Evolutionary conservation across 768 basidiomycete genomes (phyloP), one percentile per base, ranked within the genome.

Genomic region (Phaeolepiota aurea): DNA sequence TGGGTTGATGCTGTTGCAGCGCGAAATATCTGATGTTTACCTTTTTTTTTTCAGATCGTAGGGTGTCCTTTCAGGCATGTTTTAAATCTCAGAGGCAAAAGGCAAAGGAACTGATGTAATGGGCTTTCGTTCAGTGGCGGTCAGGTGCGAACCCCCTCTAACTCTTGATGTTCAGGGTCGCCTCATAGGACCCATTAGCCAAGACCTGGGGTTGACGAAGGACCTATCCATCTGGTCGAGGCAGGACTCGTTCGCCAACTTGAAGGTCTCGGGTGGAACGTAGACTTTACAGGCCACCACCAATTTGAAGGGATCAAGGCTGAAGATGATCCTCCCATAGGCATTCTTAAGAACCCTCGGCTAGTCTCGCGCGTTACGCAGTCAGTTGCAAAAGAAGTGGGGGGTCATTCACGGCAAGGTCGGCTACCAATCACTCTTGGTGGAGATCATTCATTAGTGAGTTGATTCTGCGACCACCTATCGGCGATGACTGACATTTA

Each of bases 51-150:
- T 21, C 46, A 92, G 84, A 87, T 98, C 52, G 82, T 98, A 20
- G 91, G 89, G 19, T 96, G 92, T 65, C 93, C 93, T 12, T 96
- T 96, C 74, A 90, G 87, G 91, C 89, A 53, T 57, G 77, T 66
- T 48, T 34, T 43, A 40, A n/a, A n/a, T 44, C 13, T 20, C 30
- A 38, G 34, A 25, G 41, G 19, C 15, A 7, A 4, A 38, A 37
- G 23, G 25, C n/a, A 47, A 38, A 37, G 38, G 39, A 34, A 37
- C 37, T 43, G 14, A 19, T 21, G 9, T 35, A 14, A 49, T 12
- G 40, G 36, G 22, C 42, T 37, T n/a, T n/a, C 41, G 37, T 32
- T 39, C 40, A 83, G 82, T 48, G 83, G 81, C 41, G 80, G 80
- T 44, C 80, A 82, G 66, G 82, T 77, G 15, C 12, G n/a, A 23